Conservation (phyloP, 2,329 filamentous ascomycete genomes). For the Huntiella savannae region DNA sequence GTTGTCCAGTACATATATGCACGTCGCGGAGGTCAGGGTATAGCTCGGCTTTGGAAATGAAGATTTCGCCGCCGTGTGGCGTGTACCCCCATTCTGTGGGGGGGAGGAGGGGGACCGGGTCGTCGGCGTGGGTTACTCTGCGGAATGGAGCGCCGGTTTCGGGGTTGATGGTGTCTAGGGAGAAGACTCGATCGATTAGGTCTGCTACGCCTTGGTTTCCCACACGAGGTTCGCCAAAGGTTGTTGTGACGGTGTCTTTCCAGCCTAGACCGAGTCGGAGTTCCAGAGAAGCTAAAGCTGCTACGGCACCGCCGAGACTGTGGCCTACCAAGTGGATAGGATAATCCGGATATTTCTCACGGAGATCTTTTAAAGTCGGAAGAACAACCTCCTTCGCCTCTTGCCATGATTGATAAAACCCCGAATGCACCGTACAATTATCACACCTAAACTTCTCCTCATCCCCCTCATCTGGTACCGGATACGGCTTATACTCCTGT, state of each 20-base stretch:
- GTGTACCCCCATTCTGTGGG: conserved; percentile 73
- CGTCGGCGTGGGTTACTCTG: conserved; percentile 67
- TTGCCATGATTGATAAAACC: conserved; percentile 73
- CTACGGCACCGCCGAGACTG: conserved; percentile 81
- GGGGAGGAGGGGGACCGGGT: conserved; percentile 78
- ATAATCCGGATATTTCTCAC: conserved; percentile 47
- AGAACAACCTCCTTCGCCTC: conserved; percentile 53
- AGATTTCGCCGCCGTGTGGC: conserved; percentile 75
- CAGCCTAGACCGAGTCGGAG: conserved; percentile 54
- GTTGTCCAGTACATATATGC: conserved; percentile 49
- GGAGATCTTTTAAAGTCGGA: conserved; percentile 41
- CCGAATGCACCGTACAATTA: conserved; percentile 84
- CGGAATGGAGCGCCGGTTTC: conserved; percentile 34
- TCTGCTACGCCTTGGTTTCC: conserved; percentile 37
- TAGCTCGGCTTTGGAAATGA: conserved; percentile 53
- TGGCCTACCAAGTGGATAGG: conserved; percentile 68
- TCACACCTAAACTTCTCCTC: conserved; percentile 35
- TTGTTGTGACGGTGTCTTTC: conserved; percentile 58
- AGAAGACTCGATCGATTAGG: conserved; percentile 36
- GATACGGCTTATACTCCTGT: conserved; percentile 81
- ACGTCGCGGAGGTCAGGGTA: conserved; percentile 52
- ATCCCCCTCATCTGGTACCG: conserved; percentile 29
- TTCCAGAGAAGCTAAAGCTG: conserved; percentile 70
- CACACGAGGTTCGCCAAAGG: conserved; percentile 70
- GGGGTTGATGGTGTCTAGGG: conserved; percentile 18